phyloP scores from a whole-genome alignment of 2,329 filamentous ascomycete species.

The Ophiostoma sp. region DNA sequence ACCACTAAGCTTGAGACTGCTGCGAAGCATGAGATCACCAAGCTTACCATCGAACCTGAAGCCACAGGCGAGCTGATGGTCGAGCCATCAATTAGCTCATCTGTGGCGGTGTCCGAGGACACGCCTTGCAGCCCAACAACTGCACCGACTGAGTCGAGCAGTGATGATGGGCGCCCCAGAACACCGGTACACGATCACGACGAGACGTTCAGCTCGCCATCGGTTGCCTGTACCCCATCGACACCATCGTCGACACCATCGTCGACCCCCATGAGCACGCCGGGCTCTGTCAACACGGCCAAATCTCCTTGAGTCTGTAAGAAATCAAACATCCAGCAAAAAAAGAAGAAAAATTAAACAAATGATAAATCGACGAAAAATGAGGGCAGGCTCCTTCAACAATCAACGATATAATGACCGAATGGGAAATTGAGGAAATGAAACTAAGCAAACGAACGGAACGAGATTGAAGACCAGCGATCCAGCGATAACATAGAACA shows the following conservation, averaged over 20 bases:
- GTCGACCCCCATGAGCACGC: slow-evolving; percentile 18
- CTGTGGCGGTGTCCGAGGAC: neutral
- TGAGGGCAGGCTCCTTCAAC: neutral
- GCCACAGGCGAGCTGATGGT: neutral
- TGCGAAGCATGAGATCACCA: neutral
- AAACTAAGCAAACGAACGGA: neutral
- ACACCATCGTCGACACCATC: neutral
- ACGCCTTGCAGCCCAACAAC: neutral
- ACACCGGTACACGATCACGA: neutral
- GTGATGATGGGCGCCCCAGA: neutral
- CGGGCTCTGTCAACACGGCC: slow-evolving; percentile 10
- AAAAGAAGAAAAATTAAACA: neutral
- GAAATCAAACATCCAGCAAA: neutral
- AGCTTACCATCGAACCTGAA: neutral
- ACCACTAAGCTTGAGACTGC: neutral
- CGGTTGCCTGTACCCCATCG: slow-evolving; percentile 10
- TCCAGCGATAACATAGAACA: too few species aligned
- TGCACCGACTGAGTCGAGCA: neutral
- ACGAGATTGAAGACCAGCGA: neutral
- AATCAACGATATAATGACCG: neutral
- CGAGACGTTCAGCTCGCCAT: slow-evolving; percentile 8
- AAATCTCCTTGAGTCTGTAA: neutral
- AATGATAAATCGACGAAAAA: neutral
- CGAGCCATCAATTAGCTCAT: neutral
- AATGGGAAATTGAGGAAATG: neutral